phyloP scores from a whole-genome alignment of 768 basidiomycete species.

The Agaricus subrufescens region DNA sequence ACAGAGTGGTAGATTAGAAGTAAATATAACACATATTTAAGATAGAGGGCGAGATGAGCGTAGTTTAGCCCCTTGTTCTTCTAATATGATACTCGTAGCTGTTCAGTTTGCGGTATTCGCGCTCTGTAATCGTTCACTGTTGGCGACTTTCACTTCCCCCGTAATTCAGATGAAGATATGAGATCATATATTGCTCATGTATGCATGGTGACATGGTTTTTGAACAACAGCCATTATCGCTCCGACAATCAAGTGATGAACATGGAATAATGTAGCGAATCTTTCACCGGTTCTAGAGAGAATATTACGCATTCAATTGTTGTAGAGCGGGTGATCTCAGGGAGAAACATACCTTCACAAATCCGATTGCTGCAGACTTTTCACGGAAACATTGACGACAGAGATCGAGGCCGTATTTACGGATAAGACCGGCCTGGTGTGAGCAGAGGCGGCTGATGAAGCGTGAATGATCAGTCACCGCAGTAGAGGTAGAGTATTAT shows the following conservation, averaged over 20 bases:
- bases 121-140: too few relatives aligned
- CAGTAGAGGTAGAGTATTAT: background rate
- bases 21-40: too few relatives aligned
- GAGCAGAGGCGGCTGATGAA: slow-evolving; percentile 82
- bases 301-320: background rate
- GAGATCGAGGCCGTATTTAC: slow-evolving; percentile 95
- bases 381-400: slow-evolving; percentile 99
- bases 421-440: slow-evolving; percentile 96
- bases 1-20: too few relatives aligned
- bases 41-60: too few relatives aligned
- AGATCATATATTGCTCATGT: background rate
- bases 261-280: background rate
- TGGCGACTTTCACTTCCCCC: background rate
- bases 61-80: too few relatives aligned
- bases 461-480: background rate
- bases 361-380: slow-evolving; percentile 89
- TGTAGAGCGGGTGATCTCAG: background rate
- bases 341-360: slow-evolving; percentile 69
- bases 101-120: too few relatives aligned
- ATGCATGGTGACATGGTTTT: background rate
- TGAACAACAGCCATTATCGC: background rate
- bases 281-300: slow-evolving; percentile 23
- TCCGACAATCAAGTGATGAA: background rate
- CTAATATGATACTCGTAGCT: too few relatives aligned
- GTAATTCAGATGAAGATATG: background rate